Base-by-base conservation (phyloP, 2,329 filamentous ascomycete genomes). In the Colletotrichum acutatum region DNA sequence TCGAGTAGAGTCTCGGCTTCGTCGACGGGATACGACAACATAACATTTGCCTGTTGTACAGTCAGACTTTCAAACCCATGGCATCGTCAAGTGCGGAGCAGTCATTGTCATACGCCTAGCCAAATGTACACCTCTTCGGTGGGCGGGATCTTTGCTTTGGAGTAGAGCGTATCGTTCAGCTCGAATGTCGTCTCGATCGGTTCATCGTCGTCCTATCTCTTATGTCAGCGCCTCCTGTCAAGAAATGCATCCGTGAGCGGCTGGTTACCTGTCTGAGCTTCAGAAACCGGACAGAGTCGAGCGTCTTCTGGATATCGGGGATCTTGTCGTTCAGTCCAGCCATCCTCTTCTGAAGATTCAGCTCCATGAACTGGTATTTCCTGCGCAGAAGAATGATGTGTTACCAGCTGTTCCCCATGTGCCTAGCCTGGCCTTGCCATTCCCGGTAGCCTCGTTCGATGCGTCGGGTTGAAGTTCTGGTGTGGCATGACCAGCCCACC, bases 331-430 rank as follows among this genome's bases (percentile, higher is more conserved):
- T 94, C 68, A 99, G 86, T 2, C 95, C 95, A 4, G 89, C 87
- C 66, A 94, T 92, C 60, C 97, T 90, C 75, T 95, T 90, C 82
- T 97, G 93, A 72, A 97, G 94, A 83, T 98, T 98, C 81, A 93
- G 88, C 85, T 98, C 95, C 97, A 99, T 99, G 85, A 98, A 99
- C 83, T 98, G 97, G 86, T 99, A 99, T 89, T 99, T 99, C 78
- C 95, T 97, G 81, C 67, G 19, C 82, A 80, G 83, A 42, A 42
- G 16, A 59, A 34, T 26, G 37, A 68, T 59, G 8, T 72, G 71
- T 74, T 74, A 74, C 71, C 71, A 72, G 32, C 16, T 59, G 52
- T 42, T 34, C 22, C 63, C 11, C 32, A 22, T n/a, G 34, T 34
- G 32, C 32, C 11, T 34, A 12, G 37, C n/a, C 42, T 34, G 12